Conservation (phyloP, 768 basidiomycete species). For the Boletus sp. region DNA sequence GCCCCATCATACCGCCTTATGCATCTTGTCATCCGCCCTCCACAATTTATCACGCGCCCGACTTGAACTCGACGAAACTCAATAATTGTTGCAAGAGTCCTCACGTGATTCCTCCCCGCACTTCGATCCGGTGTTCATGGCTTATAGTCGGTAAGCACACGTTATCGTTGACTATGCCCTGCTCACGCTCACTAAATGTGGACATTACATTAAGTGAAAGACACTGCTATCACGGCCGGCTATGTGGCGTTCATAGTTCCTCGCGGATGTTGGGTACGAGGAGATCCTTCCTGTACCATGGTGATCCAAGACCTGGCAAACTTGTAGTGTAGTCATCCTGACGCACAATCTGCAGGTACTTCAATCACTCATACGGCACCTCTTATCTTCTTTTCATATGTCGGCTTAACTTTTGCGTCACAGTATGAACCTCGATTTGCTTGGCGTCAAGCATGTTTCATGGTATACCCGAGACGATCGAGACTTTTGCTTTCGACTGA, state of each 20-base stretch:
- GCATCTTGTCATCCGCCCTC: no score
- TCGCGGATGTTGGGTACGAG: constrained; percentile 71
- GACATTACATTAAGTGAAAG: constrained; percentile 52
- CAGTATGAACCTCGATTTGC: constrained; percentile 67
- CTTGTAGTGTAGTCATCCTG: neutral
- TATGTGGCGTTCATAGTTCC: constrained; percentile 66
- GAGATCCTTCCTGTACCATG: constrained; percentile 72
- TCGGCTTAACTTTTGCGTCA: neutral
- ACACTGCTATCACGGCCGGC: constrained; percentile 66
- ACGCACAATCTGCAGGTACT: constrained; percentile 46
- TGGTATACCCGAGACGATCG: constrained; percentile 50
- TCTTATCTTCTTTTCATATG: neutral
- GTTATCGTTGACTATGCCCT: no score
- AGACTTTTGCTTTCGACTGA: constrained; percentile 60
- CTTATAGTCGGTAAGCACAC: no score
- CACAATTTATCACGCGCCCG: no score
- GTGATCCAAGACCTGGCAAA: constrained; percentile 34
- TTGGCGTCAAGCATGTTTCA: constrained; percentile 57
- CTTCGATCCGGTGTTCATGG: no score
- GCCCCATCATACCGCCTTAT: no score
- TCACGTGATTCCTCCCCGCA: no score
- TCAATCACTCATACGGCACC: constrained; percentile 53
- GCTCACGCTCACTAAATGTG: no score
- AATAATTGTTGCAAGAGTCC: no score
- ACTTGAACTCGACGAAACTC: no score